Conservation (phyloP, 225 moss, liverwort and hornwort species). For the Neckera pumila region DNA sequence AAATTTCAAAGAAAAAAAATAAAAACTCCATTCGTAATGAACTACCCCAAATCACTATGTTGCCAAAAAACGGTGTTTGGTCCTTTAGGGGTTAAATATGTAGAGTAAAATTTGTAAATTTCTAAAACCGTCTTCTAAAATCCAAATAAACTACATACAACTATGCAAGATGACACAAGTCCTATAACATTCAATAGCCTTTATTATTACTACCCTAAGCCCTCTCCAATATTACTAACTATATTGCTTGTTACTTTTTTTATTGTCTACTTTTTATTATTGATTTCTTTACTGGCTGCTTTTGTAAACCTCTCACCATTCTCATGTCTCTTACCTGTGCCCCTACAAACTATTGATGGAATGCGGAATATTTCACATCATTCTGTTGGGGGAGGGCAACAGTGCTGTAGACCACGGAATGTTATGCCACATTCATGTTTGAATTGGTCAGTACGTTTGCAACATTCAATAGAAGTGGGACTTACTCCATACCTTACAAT, state of each 20-base stretch:
- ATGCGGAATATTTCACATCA: background rate
- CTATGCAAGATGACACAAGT: background rate
- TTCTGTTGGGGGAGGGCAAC: background rate
- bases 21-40: no score
- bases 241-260: background rate
- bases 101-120: background rate
- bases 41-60: no score
- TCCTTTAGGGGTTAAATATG: no score
- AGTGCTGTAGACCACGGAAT: background rate
- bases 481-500: background rate
- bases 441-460: background rate
- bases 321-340: accelerated
- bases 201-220: background rate
- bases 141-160: no score
- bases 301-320: background rate
- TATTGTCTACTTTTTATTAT: no score
- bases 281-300: no score
- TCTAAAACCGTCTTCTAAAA: background rate
- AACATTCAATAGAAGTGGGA: background rate
- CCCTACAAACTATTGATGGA: background rate
- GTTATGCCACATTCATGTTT: background rate
- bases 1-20: no score
- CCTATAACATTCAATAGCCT: no score
- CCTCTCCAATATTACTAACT: background rate
- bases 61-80: no score